Percentiles rank a stretch among this genome's conserved stretches.
Evolutionary conservation across 2,329 filamentous ascomycete genomes (phyloP).

Genomic region (Aspergillus sp.): DNA sequence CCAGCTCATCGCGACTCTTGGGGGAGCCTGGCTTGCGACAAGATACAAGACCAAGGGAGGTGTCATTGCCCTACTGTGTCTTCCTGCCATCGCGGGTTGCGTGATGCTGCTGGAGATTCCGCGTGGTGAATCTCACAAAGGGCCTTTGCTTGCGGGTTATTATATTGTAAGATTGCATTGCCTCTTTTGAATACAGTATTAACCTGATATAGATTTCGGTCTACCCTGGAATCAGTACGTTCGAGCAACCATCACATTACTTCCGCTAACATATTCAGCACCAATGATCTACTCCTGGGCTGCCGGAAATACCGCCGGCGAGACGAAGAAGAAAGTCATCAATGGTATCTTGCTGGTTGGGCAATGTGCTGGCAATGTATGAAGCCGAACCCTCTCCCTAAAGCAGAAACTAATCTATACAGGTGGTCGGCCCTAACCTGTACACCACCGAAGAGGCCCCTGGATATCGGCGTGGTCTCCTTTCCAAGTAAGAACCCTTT

Average conservation of each 20-base stretch:
- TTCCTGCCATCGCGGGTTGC: constrained; percentile 59
- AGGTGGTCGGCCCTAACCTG: constrained; percentile 63
- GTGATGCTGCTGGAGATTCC: constrained; percentile 54
- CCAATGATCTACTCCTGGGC: constrained; percentile 73
- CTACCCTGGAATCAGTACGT: constrained; percentile 57
- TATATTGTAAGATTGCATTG: constrained; percentile 43
- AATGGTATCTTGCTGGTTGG: constrained; percentile 66
- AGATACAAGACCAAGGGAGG: constrained; percentile 57
- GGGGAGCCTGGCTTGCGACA: constrained; percentile 57
- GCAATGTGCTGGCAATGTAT: constrained; percentile 61
- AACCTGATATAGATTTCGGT: constrained; percentile 50
- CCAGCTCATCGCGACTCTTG: constrained; percentile 60
- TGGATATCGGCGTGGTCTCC: constrained; percentile 57
- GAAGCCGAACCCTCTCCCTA: background rate
- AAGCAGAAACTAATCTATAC: background rate
- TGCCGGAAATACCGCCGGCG: constrained; percentile 61
- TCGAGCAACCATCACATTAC: too few relatives aligned
- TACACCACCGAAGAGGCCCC: constrained; percentile 63
- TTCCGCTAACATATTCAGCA: constrained; percentile 36
- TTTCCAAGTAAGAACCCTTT: constrained; percentile 48
- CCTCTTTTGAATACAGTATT: background rate
- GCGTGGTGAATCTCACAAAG: constrained; percentile 48
- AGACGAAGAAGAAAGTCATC: constrained; percentile 68
- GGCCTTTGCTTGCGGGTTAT: constrained; percentile 56
- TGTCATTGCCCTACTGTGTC: constrained; percentile 54